phyloP scores from a whole-genome alignment of 2,329 filamentous ascomycete species.

The Akanthomyces lecanii region DNA sequence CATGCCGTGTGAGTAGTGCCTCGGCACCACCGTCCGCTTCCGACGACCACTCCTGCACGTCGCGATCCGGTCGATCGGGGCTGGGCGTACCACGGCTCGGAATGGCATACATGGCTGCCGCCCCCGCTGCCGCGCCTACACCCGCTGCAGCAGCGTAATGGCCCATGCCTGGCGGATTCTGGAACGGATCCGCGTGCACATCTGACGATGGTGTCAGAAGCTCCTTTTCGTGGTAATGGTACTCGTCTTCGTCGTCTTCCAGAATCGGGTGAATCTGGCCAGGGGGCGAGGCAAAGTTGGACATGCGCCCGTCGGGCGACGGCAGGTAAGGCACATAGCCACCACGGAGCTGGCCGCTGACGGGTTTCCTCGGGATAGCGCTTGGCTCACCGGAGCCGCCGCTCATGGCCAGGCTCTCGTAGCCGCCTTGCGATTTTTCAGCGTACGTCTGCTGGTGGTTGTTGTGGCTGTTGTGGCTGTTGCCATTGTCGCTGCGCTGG shows the following conservation, averaged over 20 bases:
- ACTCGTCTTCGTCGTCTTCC: conserved; percentile 52
- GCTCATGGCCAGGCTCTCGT: conserved; percentile 44
- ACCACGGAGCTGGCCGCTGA: conserved; percentile 27
- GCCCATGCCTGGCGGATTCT: conserved; percentile 35
- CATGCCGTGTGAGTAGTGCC: conserved; percentile 45
- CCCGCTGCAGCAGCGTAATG: conserved; percentile 19
- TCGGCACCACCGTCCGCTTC: conserved; percentile 51
- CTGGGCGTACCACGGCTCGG: conserved; percentile 37
- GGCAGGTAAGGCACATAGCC: conserved; percentile 28
- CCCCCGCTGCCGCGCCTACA: conserved; percentile 14
- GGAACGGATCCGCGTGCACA: conserved; percentile 46
- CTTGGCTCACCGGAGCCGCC: conserved; percentile 21
- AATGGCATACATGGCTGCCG: conserved; percentile 17
- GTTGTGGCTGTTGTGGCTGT: neutral
- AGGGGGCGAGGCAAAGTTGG: conserved; percentile 27
- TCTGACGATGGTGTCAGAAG: conserved; percentile 34
- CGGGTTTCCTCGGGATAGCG: conserved; percentile 32
- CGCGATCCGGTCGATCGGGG: conserved; percentile 45
- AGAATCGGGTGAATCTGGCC: conserved; percentile 55
- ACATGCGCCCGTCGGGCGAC: conserved; percentile 25
- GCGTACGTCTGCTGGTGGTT: neutral
- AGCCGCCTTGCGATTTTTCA: conserved; percentile 40
- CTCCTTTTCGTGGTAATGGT: conserved; percentile 30
- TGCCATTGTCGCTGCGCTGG: neutral
- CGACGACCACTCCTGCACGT: conserved; percentile 55